Conservation (phyloP, 2,329 filamentous ascomycete genomes). For the Xylaria polymorpha region DNA sequence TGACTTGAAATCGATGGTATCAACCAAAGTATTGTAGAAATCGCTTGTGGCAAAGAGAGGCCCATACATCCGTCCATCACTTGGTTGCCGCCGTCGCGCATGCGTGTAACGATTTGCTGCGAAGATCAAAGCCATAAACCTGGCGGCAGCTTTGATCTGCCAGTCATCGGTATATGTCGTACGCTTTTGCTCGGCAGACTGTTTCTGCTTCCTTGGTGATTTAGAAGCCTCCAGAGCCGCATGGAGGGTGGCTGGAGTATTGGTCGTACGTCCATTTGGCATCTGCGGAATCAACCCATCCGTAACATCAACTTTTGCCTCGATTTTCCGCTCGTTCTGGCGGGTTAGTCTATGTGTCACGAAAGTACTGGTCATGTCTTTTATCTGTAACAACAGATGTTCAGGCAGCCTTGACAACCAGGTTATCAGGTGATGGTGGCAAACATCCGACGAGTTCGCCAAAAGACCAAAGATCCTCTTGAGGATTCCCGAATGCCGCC, state of each 20-base stretch:
- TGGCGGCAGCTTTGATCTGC: constrained; percentile 85
- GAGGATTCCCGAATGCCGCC: constrained; percentile 83
- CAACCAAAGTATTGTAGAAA: constrained; percentile 88
- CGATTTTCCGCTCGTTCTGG: constrained; percentile 74
- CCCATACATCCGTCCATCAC: constrained; percentile 60
- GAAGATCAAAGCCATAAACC: constrained; percentile 83
- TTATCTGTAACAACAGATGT: constrained; percentile 74
- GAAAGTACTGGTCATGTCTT: constrained; percentile 82
- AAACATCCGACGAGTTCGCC: constrained; percentile 78
- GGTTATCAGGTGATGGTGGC: constrained; percentile 79
- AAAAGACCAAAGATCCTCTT: constrained; percentile 86
- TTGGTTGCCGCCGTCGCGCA: constrained; percentile 52
- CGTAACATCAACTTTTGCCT: constrained; percentile 68
- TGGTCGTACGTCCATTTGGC: constrained; percentile 69
- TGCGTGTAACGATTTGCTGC: constrained; percentile 75
- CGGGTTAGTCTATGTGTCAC: constrained; percentile 82
- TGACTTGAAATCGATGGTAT: constrained; percentile 84
- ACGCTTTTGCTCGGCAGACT: constrained; percentile 66
- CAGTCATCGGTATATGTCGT: constrained; percentile 80
- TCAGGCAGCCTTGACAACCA: constrained; percentile 82
- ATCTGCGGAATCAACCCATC: constrained; percentile 79
- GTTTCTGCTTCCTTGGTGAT: constrained; percentile 65
- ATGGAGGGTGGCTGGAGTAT: constrained; percentile 76
- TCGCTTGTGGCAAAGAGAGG: constrained; percentile 82
- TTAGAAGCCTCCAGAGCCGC: constrained; percentile 73